Base-by-base conservation (phyloP, 495 filamentous ascomycete species). In the Friedmanniomyces endolithicus region DNA sequence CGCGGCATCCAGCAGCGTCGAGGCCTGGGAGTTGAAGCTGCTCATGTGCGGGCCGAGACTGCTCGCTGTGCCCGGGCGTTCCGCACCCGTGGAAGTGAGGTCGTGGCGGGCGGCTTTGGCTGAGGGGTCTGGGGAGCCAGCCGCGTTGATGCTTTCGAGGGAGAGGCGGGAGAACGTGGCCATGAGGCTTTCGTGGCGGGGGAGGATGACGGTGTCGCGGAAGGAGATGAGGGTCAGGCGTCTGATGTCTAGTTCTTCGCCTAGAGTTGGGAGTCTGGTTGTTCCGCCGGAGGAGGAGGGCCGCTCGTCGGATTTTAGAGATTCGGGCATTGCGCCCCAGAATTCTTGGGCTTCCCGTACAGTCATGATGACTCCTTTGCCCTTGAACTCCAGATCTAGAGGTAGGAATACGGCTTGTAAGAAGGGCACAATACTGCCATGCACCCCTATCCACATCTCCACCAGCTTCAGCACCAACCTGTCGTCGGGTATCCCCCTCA, bases 381-480 rank as follows among this genome's bases (percentile, higher is more conserved):
- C 90, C 52, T 86, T 84, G 68, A 98, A 95, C 64, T 99, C 94
- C 14, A 90, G 80, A 62, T 99, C 92, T 12, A 99, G 72, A 0
- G 92, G 94, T 1, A 99, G 74, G 66, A 99, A 95, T 4, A 95
- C 90, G 0, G 90, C 90, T 72, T 99, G 94, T 54, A 97, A 83
- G 65, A 94, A 99, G 0, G 94, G 94, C 12, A 97, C 70, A 45
- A 97, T 85, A 19, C 76, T 86, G 8, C 87, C 86, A 62, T 95
- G 96, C 1, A 94, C 86, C 41, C 90, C 76, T 37, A 90, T 78
- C 94, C 94, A 99, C 62, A 94, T 80, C 61, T 95, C 88, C 7
- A 95, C 90, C 1, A 99, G 75, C 59, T 85, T 78, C 0, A 87
- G 85, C 24, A 95, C 86, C 12, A 95, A 72, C 48, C 81, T 79